A percentile compares a stretch with the other conserved stretches of the same genome.
Evolutionary conservation across 257 asterid species (phyloP).

Genomic region (Solanum sejunctum): DNA sequence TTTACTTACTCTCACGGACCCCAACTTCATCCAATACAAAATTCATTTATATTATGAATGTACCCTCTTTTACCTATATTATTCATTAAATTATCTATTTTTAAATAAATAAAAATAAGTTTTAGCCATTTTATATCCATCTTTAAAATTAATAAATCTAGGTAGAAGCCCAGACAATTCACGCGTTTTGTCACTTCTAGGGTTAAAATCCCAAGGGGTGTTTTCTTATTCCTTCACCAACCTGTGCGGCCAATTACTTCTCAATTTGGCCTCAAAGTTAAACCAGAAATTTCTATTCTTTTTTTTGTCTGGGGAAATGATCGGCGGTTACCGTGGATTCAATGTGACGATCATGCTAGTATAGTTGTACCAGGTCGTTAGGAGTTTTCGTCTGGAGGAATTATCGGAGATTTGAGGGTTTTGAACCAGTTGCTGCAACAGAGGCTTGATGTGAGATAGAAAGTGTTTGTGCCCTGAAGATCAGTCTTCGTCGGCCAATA

Average conservation of each 20-base stretch:
- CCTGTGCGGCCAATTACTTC: background rate
- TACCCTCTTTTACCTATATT: no score
- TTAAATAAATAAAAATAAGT: no score
- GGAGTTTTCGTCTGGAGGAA: background rate
- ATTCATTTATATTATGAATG: no score
- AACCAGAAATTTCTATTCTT: no score
- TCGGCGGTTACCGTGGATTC: conserved; percentile 49
- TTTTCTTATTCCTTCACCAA: background rate
- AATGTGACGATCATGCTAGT: conserved; percentile 24
- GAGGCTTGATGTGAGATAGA: conserved; percentile 35
- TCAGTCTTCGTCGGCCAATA: background rate
- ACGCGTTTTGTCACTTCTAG: no score
- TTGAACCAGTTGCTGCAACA: conserved; percentile 8
- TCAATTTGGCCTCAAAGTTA: background rate
- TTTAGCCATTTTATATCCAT: no score
- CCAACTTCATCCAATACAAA: no score
- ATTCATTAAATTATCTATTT: no score
- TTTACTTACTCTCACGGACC: no score
- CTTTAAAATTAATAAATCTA: no score
- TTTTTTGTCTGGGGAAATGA: conserved; percentile 33
- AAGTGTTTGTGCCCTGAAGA: conserved; percentile 35
- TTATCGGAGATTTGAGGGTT: background rate
- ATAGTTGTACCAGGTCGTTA: conserved; percentile 27
- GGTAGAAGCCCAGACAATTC: no score
- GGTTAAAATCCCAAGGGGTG: background rate